Conservation (phyloP, 176 grass and related monocot species). For the Juncus effusus region DNA sequence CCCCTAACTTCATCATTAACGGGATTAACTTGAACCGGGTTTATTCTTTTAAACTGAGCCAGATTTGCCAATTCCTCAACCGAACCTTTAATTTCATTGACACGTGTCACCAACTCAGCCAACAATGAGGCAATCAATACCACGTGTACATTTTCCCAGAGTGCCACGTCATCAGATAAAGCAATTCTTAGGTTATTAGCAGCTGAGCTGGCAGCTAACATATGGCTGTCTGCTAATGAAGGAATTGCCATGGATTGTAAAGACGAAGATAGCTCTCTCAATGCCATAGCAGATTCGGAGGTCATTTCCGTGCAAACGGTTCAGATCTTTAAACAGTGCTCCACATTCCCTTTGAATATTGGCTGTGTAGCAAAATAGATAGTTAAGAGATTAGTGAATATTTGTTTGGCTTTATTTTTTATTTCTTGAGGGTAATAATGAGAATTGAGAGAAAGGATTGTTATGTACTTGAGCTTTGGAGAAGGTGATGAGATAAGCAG, state of each 20-base stretch:
- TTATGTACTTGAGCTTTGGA: constrained; percentile 43
- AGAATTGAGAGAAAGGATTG: background rate
- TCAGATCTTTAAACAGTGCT: constrained; percentile 38
- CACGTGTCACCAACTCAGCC: constrained; percentile 47
- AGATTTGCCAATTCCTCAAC: constrained; percentile 53
- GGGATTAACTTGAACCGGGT: constrained; percentile 29
- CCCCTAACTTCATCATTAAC: constrained; percentile 9
- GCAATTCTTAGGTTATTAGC: constrained; percentile 25
- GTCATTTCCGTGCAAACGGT: constrained; percentile 55
- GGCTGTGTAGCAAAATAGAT: constrained; percentile 16
- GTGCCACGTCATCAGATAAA: constrained; percentile 30
- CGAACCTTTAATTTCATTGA: constrained; percentile 38
- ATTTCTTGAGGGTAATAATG: background rate
- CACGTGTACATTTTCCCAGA: constrained; percentile 48
- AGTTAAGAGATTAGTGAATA: background rate
- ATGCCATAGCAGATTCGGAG: constrained; percentile 54
- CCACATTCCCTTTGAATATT: constrained; percentile 38
- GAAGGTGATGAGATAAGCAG: constrained; percentile 50
- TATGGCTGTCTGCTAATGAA: constrained; percentile 23
- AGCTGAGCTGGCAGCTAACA: constrained; percentile 40
- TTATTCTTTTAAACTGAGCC: constrained; percentile 45
- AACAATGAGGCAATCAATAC: constrained; percentile 60
- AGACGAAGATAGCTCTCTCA: constrained; percentile 51
- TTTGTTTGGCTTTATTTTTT: background rate
- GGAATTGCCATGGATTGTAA: constrained; percentile 46